These are phyloP conservation scores for Colletotrichum sp. DNA, from an alignment of 2,329 filamentous ascomycete genomes.

Conservation along the genomic window DNA sequence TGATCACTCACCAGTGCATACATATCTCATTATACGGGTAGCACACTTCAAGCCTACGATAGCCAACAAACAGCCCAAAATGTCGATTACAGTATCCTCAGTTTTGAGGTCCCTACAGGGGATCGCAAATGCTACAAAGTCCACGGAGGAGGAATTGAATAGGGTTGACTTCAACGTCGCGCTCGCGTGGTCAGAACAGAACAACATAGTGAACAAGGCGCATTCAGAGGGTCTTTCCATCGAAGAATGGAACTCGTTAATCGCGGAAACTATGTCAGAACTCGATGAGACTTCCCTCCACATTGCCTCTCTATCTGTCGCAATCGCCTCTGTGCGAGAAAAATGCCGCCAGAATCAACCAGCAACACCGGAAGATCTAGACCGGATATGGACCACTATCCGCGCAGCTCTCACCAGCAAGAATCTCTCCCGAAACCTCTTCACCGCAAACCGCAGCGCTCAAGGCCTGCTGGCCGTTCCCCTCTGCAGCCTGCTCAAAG, in stretches of 20 bases:
- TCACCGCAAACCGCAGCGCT: slow-evolving; percentile 29
- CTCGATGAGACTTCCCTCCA: background rate
- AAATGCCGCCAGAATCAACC: background rate
- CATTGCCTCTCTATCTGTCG: background rate
- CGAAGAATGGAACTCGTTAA: background rate
- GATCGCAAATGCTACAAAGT: background rate
- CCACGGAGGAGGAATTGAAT: background rate
- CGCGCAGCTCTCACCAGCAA: background rate
- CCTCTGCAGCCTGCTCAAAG: slow-evolving; percentile 35
- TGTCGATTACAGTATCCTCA: background rate
- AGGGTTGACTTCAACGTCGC: background rate
- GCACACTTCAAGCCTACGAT: no score
- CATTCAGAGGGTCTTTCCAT: background rate
- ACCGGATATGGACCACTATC: background rate
- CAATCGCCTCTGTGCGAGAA: background rate
- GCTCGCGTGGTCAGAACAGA: background rate
- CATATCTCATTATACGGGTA: background rate
- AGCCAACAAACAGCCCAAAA: background rate
- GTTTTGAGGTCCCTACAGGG: background rate
- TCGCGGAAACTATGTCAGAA: background rate
- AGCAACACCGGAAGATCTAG: background rate
- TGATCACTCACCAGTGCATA: background rate
- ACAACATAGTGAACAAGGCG: background rate
- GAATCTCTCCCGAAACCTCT: background rate
- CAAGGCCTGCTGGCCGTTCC: slow-evolving; percentile 39